These are phyloP conservation scores for Pyricularia grisea DNA, from an alignment of 2,329 filamentous ascomycete species.

Conservation along the genomic window DNA sequence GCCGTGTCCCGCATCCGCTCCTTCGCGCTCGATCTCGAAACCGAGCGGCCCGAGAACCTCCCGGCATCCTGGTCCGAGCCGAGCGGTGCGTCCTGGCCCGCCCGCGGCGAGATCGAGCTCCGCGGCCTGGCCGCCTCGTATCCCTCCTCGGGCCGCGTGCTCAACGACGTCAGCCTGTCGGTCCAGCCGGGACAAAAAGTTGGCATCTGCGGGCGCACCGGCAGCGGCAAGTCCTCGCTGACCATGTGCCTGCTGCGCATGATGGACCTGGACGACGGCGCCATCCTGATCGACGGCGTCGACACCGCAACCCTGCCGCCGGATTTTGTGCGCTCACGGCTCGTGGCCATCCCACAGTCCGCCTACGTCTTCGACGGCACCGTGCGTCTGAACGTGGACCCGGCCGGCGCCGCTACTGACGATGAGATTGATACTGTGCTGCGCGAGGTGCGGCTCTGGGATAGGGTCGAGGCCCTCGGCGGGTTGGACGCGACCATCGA, in stretches of 20 bases:
- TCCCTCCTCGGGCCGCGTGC: conserved; percentile 5
- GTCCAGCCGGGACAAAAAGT: conserved; percentile 21
- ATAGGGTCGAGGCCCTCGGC: conserved; percentile 24
- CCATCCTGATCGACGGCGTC: conserved; percentile 34
- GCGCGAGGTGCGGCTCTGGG: conserved; percentile 12
- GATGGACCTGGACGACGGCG: conserved; percentile 30
- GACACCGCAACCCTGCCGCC: conserved; percentile 19
- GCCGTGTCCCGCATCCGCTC: conserved; percentile 14
- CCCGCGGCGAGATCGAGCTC: conserved; percentile 4
- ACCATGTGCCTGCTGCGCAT: conserved; percentile 34
- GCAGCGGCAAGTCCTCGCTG: conserved; percentile 19
- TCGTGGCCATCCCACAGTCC: conserved; percentile 41
- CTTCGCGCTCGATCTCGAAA: conserved; percentile 6
- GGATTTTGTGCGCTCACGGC: conserved; percentile 17
- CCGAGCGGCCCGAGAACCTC: conserved; percentile 3
- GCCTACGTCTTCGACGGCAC: conserved; percentile 38
- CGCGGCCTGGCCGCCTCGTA: conserved; percentile 6
- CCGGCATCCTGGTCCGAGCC: neutral
- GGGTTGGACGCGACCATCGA: conserved; percentile 27
- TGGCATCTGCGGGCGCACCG: conserved; percentile 25
- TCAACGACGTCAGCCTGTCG: conserved; percentile 17
- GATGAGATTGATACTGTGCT: conserved; percentile 15
- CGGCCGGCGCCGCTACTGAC: conserved; percentile 24
- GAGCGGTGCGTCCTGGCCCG: conserved; percentile 3
- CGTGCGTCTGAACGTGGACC: conserved; percentile 39